Percentiles rank a stretch among this genome's conserved stretches.
These are phyloP conservation scores for Gentiana straminea DNA, from an alignment of 257 asterid genomes.

Conservation along the genomic window DNA sequence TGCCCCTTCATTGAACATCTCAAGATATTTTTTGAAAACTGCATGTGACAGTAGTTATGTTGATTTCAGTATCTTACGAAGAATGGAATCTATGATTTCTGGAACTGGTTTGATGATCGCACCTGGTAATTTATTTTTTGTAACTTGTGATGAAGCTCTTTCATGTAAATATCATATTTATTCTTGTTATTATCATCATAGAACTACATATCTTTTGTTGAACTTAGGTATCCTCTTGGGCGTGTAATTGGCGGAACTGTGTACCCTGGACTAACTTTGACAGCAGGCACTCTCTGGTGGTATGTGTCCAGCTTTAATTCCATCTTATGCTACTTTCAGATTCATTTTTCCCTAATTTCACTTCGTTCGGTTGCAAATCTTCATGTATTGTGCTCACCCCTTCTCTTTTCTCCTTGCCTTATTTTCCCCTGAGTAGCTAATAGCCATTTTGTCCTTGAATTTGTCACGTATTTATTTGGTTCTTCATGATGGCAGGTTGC, in stretches of 20 bases:
- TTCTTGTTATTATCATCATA: background rate
- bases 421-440: background rate
- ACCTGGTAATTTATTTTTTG: slow-evolving; percentile 64
- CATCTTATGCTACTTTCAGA: background rate
- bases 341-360: background rate
- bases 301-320: slow-evolving; percentile 2
- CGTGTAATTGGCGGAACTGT: slow-evolving; percentile 99
- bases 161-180: background rate
- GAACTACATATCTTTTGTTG: slow-evolving; percentile 1
- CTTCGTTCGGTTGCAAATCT: background rate
- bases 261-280: slow-evolving; percentile 94
- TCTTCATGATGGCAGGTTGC: slow-evolving; percentile 51
- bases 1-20: background rate
- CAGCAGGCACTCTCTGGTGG: slow-evolving; percentile 83
- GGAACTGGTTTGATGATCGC: slow-evolving; percentile 99
- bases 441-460: background rate
- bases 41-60: slow-evolving; percentile 23
- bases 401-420: background rate
- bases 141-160: slow-evolving; percentile 4
- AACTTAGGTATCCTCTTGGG: slow-evolving; percentile 91
- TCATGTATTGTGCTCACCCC: background rate
- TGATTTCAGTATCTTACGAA: slow-evolving; percentile 75
- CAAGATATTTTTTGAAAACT: background rate
- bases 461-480: slow-evolving; percentile 7
- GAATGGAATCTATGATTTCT: slow-evolving; percentile 95